Conservation (phyloP, 2,329 filamentous ascomycete genomes). For the Penicillium vulpinum region DNA sequence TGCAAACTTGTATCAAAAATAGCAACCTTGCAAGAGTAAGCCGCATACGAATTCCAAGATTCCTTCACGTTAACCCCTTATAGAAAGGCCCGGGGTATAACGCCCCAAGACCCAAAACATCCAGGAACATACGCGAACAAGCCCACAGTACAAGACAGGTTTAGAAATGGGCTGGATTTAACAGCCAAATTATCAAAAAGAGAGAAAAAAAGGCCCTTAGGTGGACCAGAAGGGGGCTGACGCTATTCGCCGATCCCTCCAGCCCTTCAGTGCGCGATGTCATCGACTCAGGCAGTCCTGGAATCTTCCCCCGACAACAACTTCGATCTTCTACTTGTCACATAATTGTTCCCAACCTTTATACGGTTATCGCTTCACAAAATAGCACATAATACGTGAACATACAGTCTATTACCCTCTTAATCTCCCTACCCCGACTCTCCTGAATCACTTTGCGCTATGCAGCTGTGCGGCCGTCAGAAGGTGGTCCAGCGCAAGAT, state of each 20-base stretch:
- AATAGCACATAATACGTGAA: not conserved
- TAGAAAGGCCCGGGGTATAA: not conserved
- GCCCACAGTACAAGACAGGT: not conserved
- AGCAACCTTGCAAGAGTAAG: not conserved
- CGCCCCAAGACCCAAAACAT: not conserved
- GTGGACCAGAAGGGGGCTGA: constrained; percentile 51
- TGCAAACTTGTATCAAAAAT: not conserved
- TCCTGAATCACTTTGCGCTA: constrained; percentile 29
- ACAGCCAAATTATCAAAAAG: not conserved
- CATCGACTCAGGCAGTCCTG: constrained; percentile 35
- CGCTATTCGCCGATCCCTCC: constrained; percentile 49
- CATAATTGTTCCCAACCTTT: constrained; percentile 4
- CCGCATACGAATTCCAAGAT: not conserved
- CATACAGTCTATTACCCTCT: not conserved
- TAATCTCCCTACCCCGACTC: not conserved
- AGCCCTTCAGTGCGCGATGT: constrained; percentile 30
- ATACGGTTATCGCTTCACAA: constrained; percentile 7
- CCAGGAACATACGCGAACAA: not conserved
- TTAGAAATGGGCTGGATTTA: not conserved
- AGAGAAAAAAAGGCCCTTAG: not conserved
- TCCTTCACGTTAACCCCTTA: not conserved
- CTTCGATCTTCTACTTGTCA: constrained; percentile 44
- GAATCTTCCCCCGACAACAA: constrained; percentile 23
- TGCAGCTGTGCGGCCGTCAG: constrained; percentile 67
- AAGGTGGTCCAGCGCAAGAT: constrained; percentile 95